Base-by-base conservation (phyloP, 768 basidiomycete genomes). In the Mrakia gelida region DNA sequence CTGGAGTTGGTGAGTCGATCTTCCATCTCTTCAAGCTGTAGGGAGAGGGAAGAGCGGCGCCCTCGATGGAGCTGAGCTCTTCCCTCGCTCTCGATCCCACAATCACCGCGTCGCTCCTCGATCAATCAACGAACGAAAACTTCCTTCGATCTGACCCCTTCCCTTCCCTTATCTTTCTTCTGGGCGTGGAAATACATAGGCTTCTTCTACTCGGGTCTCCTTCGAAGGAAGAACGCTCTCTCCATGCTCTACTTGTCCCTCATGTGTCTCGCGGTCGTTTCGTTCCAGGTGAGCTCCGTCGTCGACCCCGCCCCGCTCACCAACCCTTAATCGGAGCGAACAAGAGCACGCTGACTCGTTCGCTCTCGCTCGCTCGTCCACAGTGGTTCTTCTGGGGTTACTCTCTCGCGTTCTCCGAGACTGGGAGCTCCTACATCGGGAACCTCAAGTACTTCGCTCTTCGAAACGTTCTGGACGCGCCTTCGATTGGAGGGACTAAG, bases 401-500 rank as follows among this genome's bases (percentile, higher is more conserved):
- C 32, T 59, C 54, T 13, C 56, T 73, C 26, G 52, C 72, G 2
- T 73, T 73, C 56, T 32, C 95, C 85, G 87, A 90, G 2, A 78
- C 77, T 0, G 81, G 76, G 0, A 87, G 91, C 23, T 41, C 80
- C 28, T 98, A 88, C 84, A 96, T 99, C 79, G 96, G 96, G 62
- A 90, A 95, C 84, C 88, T 97, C 32, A 86, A 86, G 30, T 89
- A 92, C 84, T 92, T 95, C 81, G 92, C 91, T 30, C 74, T 79
- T 32, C 68, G 78, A 28, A 75, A 75, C 61, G 75, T 75, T 3
- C 34, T 43, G 59, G 78, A 79, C 21, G 54, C 52, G 1, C 78
- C 78, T 15, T 79, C 78, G 86, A 90, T 91, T 16, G 94, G 92
- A 21, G 91, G 92, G 0, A 90, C 91, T 54, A 87, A 92, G 61